Base-by-base conservation (phyloP, 2,329 filamentous ascomycete genomes). In the Fusarium beomiforme region DNA sequence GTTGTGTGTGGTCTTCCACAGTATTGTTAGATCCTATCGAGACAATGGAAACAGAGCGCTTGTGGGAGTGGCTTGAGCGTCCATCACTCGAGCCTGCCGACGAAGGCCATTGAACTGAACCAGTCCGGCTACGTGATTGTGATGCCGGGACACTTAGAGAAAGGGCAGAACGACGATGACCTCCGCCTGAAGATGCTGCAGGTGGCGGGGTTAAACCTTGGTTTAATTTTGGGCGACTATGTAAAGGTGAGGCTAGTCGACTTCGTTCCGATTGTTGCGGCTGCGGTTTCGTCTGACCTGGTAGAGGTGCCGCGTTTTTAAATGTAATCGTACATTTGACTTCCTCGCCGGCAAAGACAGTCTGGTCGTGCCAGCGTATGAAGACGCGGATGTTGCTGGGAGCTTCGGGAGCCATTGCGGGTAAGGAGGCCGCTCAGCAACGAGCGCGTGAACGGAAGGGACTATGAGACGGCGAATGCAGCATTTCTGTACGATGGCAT, bases 261-360 rank as follows among this genome's bases (percentile, higher is more conserved):
- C 81, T 81, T 59, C 80, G 73, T 65, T 80, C 77, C 36, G 77
- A 60, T 54, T 71, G 69, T 49, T 71, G 72, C 31, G 72, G 68
- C 49, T 63, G 70, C 49, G 69, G 70, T 62, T 72, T 78, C 51
- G 78, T 68, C 61, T 82, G 81, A 47, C 71, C 79, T 37, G 80
- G 71, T 41, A 82, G 83, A 53, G 87, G 78, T 43, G 89, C 87
- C 70, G 95, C 88, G 80, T 99, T 99, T 83, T 92, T 95, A 84
- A 99, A 99, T 54, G 93, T 98, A 81, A 99, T 97, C 74, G 91
- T 94, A 83, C 96, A 98, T 83, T 95, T 93, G 78, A 98, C 89
- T 78, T 97, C 92, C 85, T 99, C 96, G 82, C 96, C 96, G 62
- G 96, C 93, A 83, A 98, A 99, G 77, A 99, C 93, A 69, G 93